These are phyloP conservation scores for Pseudocercospora fijiensis DNA, from an alignment of 2,329 filamentous ascomycete species.

Conservation along the genomic window DNA sequence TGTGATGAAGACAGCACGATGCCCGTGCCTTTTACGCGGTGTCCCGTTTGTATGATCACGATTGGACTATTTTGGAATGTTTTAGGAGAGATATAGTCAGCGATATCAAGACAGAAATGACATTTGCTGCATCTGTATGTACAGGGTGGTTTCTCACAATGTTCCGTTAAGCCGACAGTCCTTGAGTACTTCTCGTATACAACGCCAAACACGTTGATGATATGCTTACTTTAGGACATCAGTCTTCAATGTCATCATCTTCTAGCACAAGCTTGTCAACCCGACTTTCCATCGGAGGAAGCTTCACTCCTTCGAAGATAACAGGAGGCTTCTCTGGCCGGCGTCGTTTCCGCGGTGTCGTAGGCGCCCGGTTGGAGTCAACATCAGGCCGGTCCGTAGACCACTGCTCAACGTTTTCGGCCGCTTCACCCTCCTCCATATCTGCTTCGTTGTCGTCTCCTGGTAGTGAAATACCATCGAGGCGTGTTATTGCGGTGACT, in stretches of 20 bases:
- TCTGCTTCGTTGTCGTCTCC: slow-evolving; percentile 30
- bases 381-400: slow-evolving; percentile 43
- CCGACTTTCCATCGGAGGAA: slow-evolving; percentile 30
- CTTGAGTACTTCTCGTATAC: background rate
- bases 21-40: background rate
- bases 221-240: slow-evolving; percentile 15
- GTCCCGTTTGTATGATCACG: background rate
- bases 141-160: background rate
- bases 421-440: slow-evolving; percentile 33
- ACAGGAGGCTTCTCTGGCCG: slow-evolving; percentile 13
- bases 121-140: background rate
- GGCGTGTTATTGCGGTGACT: slow-evolving; percentile 65
- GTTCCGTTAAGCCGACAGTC: background rate
- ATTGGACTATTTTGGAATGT: background rate
- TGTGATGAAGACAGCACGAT: background rate
- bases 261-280: slow-evolving; percentile 44
- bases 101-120: background rate
- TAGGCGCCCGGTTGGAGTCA: slow-evolving; percentile 14
- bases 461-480: slow-evolving; percentile 36
- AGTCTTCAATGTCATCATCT: slow-evolving; percentile 52
- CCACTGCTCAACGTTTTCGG: slow-evolving; percentile 38
- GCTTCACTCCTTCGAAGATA: slow-evolving; percentile 25
- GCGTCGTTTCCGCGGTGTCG: slow-evolving; percentile 18
- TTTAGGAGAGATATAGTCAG: background rate
- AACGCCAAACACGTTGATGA: slow-evolving; percentile 21